Percentiles rank a stretch among this genome's conserved stretches.
These are phyloP conservation scores for Fusarium zealandicum DNA, from an alignment of 2,329 filamentous ascomycete species.

Conservation along the genomic window DNA sequence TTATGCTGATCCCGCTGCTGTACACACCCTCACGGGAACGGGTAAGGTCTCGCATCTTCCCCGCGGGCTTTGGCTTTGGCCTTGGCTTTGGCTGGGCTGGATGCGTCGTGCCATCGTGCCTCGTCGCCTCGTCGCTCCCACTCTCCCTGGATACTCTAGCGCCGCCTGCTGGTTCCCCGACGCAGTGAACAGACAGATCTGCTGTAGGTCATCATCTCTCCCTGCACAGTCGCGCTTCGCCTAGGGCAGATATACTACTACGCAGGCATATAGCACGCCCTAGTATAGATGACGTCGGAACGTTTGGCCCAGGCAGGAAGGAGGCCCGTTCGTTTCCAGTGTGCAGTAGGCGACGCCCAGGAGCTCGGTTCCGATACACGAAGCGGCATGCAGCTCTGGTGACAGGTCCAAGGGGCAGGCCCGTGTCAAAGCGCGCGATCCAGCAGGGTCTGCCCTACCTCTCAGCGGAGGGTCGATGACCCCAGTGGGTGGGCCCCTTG, in stretches of 20 bases:
- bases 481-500: constrained; percentile 18
- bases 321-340: constrained; percentile 3
- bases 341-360: background rate
- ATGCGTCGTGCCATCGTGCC: too few species aligned
- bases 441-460: constrained; percentile 25
- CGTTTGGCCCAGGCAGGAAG: constrained; percentile 3
- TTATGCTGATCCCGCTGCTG: constrained; percentile 5
- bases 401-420: constrained; percentile 20
- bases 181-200: background rate
- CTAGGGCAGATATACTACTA: too few species aligned
- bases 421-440: constrained; percentile 30
- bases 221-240: too few species aligned
- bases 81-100: too few species aligned
- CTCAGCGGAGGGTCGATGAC: constrained; percentile 14
- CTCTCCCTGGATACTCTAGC: too few species aligned
- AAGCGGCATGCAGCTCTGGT: constrained; percentile 5
- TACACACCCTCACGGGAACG: constrained; percentile 5
- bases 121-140: background rate
- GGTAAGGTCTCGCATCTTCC: constrained; percentile 3
- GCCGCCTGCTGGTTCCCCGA: too few species aligned
- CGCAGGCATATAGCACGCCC: too few species aligned
- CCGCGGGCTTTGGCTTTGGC: background rate
- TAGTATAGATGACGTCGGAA: background rate
- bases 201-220: constrained; percentile 2
- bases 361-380: constrained; percentile 8